Conservation (phyloP, 2,329 filamentous ascomycete genomes). For the Diaporthe citri region DNA sequence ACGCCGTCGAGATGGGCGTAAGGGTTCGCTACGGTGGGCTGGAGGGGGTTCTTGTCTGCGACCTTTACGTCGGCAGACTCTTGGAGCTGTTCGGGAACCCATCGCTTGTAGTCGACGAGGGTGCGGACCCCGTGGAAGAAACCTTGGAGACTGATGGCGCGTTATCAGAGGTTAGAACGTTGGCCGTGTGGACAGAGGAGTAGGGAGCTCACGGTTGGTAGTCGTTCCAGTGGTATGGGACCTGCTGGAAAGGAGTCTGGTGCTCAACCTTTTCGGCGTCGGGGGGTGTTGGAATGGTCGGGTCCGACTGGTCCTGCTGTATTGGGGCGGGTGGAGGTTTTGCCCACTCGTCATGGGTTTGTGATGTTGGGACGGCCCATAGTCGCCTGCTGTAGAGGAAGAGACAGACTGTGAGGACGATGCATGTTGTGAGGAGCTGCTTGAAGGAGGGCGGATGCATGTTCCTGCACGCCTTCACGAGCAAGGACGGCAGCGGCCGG, state of each 20-base stretch:
- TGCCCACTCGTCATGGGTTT: conserved; percentile 39
- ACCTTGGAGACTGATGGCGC: conserved; percentile 30
- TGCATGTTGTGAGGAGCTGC: conserved; percentile 37
- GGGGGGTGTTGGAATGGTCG: conserved; percentile 1
- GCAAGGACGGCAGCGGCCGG: conserved; percentile 32
- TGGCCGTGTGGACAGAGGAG: not conserved
- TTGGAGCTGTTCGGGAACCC: conserved; percentile 39
- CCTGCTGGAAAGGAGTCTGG: conserved; percentile 37
- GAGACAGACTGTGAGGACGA: conserved; percentile 39
- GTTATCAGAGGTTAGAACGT: not conserved
- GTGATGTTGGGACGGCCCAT: conserved; percentile 29
- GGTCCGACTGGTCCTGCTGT: conserved; percentile 24
- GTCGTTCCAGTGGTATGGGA: conserved; percentile 40
- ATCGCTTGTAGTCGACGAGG: conserved; percentile 39
- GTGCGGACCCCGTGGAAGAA: conserved; percentile 40
- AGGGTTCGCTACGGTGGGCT: conserved; percentile 33
- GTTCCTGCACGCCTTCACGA: conserved; percentile 34
- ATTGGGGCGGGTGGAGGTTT: conserved; percentile 15
- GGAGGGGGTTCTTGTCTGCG: conserved; percentile 32
- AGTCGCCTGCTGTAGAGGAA: conserved; percentile 40
- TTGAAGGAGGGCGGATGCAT: conserved; percentile 40
- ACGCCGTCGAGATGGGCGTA: conserved; percentile 41
- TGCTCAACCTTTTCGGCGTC: conserved; percentile 30
- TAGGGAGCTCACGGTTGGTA: conserved; percentile 34
- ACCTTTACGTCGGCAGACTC: conserved; percentile 35